Percentiles rank a stretch among this genome's conserved stretches.
Evolutionary conservation across 2,329 filamentous ascomycete species (phyloP).

Genomic region (Fusarium newnesense): DNA sequence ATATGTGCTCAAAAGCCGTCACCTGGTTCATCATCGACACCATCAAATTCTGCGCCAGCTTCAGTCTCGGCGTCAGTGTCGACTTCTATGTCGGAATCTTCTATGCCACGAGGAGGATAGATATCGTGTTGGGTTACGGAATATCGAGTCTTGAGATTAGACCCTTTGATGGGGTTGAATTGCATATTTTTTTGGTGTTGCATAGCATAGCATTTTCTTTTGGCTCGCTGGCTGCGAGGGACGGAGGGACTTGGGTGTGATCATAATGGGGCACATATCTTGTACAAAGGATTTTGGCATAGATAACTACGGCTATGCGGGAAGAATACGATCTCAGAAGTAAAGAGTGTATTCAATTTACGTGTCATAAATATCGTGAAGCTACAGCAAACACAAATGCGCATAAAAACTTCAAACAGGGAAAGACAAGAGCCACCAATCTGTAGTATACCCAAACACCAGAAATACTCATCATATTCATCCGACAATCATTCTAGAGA

Average conservation of each 20-base stretch:
- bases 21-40: slow-evolving; percentile 12
- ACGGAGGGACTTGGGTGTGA: neutral
- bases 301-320: neutral
- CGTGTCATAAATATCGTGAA: neutral
- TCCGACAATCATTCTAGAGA: slow-evolving; percentile 32
- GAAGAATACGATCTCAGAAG: neutral
- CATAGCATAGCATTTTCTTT: neutral
- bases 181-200: neutral
- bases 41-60: slow-evolving; percentile 17
- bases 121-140: neutral
- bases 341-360: neutral
- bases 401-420: rapidly evolving
- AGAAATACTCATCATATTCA: neutral
- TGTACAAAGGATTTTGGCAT: neutral
- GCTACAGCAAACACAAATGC: neutral
- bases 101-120: neutral
- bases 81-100: slow-evolving; percentile 23
- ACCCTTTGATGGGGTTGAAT: neutral
- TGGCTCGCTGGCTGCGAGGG: neutral
- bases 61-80: slow-evolving; percentile 26
- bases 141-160: neutral
- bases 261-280: neutral
- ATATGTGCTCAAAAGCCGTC: slow-evolving; percentile 33
- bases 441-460: neutral
- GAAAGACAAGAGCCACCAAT: neutral